phyloP scores from a whole-genome alignment of 2,329 filamentous ascomycete genomes.

The Xylaria digitata region DNA sequence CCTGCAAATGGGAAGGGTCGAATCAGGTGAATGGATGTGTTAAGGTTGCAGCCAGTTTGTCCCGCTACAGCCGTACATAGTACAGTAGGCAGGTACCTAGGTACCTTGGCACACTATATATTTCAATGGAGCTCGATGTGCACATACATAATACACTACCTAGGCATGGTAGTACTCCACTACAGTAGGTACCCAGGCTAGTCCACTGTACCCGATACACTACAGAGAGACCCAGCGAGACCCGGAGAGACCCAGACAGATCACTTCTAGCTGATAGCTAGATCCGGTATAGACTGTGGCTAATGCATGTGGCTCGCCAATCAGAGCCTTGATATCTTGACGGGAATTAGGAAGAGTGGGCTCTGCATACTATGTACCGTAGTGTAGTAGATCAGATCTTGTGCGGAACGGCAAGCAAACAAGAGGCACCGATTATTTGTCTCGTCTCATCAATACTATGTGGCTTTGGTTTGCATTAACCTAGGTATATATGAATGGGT shows the following conservation, averaged over 20 bases:
- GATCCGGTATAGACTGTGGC: slow-evolving; percentile 10
- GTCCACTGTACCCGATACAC: slow-evolving; percentile 8
- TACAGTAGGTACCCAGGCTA: background rate
- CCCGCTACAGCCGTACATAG: slow-evolving; percentile 22
- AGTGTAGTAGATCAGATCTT: background rate
- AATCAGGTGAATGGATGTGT: slow-evolving; percentile 33
- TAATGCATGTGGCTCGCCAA: slow-evolving; percentile 21
- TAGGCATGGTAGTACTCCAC: no score
- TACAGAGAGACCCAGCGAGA: background rate
- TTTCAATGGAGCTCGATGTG: no score
- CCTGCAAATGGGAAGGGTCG: slow-evolving; percentile 32
- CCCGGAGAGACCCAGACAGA: no score
- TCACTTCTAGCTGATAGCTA: no score
- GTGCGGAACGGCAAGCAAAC: background rate
- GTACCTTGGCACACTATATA: no score
- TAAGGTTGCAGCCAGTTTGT: slow-evolving; percentile 28
- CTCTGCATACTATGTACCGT: background rate
- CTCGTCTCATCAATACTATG: no score
- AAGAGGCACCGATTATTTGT: no score
- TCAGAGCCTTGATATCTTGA: slow-evolving; percentile 5
- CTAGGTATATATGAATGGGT: background rate
- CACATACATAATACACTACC: no score
- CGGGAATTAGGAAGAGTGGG: slow-evolving; percentile 14
- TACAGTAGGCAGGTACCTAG: no score
- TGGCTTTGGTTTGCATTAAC: background rate